phyloP scores from a whole-genome alignment of 2,329 filamentous ascomycete genomes.

The Alternaria arbusti region DNA sequence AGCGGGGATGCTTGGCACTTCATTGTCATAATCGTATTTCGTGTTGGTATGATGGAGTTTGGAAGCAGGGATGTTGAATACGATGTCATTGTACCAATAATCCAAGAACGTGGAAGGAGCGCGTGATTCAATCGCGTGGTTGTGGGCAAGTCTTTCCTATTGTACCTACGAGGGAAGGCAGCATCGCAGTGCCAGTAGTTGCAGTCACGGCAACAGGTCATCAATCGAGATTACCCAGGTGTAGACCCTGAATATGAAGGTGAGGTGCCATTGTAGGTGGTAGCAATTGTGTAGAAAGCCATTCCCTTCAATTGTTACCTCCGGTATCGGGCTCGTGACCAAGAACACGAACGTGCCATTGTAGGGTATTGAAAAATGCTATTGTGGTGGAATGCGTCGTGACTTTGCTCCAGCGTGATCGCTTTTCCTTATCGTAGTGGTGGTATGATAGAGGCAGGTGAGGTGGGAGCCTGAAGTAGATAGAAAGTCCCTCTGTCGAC shows the following conservation, averaged over 20 bases:
- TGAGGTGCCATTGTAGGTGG: not conserved
- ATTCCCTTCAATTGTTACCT: not conserved
- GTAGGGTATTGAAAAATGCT: not conserved
- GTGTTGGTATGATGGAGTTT: not conserved
- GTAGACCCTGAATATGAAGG: not conserved
- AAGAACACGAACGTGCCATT: not conserved
- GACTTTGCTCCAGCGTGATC: not conserved
- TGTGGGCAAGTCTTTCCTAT: not conserved
- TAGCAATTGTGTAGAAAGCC: not conserved
- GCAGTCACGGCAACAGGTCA: not conserved
- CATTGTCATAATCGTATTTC: not conserved
- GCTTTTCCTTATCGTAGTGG: not conserved
- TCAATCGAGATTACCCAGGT: not conserved
- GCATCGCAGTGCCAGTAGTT: not conserved
- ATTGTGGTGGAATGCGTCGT: not conserved
- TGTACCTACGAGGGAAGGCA: not conserved
- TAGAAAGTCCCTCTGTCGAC: not conserved
- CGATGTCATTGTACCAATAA: not conserved
- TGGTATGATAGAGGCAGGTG: not conserved
- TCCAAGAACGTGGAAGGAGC: not conserved
- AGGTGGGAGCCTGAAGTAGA: not conserved
- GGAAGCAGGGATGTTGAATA: not conserved
- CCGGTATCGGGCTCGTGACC: not conserved
- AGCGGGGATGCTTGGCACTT: not conserved
- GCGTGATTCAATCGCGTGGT: not conserved